Conservation (phyloP, 2,329 filamentous ascomycete genomes). For the Xylariales sp. region DNA sequence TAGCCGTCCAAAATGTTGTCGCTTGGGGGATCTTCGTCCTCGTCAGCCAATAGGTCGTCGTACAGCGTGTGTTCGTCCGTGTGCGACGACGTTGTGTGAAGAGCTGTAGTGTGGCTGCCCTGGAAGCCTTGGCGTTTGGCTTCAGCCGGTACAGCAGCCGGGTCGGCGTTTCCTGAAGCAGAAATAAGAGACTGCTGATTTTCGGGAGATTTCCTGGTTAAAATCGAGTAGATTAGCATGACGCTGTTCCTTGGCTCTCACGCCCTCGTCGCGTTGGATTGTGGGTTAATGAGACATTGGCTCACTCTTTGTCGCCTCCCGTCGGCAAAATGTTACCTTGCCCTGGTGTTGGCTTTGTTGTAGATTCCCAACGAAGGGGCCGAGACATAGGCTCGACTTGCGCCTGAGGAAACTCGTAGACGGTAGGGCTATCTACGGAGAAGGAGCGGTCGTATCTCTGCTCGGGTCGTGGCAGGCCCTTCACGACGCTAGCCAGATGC, state of each 20-base stretch:
- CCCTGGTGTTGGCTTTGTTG: conserved; percentile 36
- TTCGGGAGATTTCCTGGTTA: conserved; percentile 46
- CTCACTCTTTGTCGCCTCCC: conserved; percentile 47
- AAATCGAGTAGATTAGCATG: conserved; percentile 45
- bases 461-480: conserved; percentile 61
- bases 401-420: conserved; percentile 66
- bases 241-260: conserved; percentile 12
- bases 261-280: conserved; percentile 42
- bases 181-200: conserved; percentile 36
- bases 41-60: conserved; percentile 52
- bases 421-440: conserved; percentile 69
- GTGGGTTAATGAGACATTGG: conserved; percentile 48
- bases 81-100: conserved; percentile 59
- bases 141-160: conserved; percentile 46
- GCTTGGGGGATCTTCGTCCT: conserved; percentile 52
- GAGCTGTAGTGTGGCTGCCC: conserved; percentile 56
- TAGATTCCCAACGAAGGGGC: conserved; percentile 40
- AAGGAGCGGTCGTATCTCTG: conserved; percentile 65
- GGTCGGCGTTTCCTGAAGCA: conserved; percentile 38
- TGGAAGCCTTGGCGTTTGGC: conserved; percentile 44
- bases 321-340: conserved; percentile 31
- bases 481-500: conserved; percentile 50
- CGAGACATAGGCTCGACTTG: conserved; percentile 39
- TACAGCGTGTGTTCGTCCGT: conserved; percentile 58
- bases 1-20: conserved; percentile 51